Percentiles rank a stretch among this genome's conserved stretches.
These are phyloP conservation scores for Metschnikowia shivogae DNA, from an alignment of 805 yeast species.

Conservation along the genomic window DNA sequence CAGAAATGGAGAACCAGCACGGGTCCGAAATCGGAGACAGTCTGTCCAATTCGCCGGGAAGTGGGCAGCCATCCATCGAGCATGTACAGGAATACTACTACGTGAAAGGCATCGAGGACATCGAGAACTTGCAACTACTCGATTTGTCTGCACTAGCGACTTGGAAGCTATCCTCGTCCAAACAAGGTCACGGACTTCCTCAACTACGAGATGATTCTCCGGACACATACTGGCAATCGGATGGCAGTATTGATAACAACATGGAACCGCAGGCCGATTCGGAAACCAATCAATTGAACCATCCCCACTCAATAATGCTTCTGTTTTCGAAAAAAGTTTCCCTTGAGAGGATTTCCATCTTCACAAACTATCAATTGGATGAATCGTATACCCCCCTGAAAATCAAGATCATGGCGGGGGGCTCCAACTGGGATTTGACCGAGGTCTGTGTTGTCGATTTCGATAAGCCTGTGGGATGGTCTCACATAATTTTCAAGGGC, in stretches of 20 bases:
- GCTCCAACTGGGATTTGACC: constrained; percentile 68
- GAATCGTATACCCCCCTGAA: constrained; percentile 90
- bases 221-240: constrained; percentile 86
- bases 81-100: constrained; percentile 40
- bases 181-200: constrained; percentile 67
- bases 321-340: constrained; percentile 76
- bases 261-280: constrained; percentile 22
- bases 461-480: constrained; percentile 76
- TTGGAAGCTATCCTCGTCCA: constrained; percentile 78
- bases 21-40: not conserved
- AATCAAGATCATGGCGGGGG: constrained; percentile 64
- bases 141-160: constrained; percentile 80
- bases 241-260: constrained; percentile 52
- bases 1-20: not conserved
- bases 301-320: constrained; percentile 78
- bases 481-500: constrained; percentile 55
- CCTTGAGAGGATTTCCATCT: constrained; percentile 64
- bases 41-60: not conserved
- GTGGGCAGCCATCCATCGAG: constrained; percentile 33
- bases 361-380: constrained; percentile 65
- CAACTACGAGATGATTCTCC: constrained; percentile 73
- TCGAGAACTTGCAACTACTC: constrained; percentile 55
- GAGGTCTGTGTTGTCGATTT: constrained; percentile 61
- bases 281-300: constrained; percentile 39
- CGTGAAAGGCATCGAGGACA: constrained; percentile 46